phyloP scores from a whole-genome alignment of 352 stramenopile genomes.

The Pythium dissimile region DNA sequence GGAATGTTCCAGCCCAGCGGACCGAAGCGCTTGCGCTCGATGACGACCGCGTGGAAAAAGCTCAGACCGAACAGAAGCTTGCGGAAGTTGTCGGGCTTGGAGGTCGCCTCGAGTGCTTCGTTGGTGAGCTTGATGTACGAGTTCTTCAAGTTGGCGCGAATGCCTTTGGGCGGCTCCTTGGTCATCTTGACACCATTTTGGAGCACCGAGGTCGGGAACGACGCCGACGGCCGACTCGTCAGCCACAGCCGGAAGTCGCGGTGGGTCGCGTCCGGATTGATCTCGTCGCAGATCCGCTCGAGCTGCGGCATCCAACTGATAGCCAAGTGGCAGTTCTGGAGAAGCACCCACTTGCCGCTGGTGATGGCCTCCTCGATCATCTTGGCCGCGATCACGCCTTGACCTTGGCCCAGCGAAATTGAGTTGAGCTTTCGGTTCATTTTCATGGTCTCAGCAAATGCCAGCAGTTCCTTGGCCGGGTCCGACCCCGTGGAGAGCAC shows the following conservation, averaged over 20 bases:
- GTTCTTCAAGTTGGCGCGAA: conserved; percentile 86
- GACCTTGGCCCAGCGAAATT: conserved; percentile 89
- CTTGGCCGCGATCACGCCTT: conserved; percentile 81
- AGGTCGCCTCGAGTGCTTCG: conserved; percentile 57
- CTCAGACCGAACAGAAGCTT: conserved; percentile 88
- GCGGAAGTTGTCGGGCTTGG: conserved; percentile 75
- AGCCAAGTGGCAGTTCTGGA: conserved; percentile 92
- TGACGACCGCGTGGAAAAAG: conserved; percentile 76
- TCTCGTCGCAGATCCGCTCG: conserved; percentile 89
- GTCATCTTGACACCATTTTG: conserved; percentile 94
- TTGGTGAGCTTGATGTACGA: conserved; percentile 91
- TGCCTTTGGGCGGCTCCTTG: conserved; percentile 90
- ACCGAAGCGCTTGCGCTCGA: conserved; percentile 89
- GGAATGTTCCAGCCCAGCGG: conserved; percentile 92
- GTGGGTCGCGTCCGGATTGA: conserved; percentile 79
- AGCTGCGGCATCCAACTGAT: conserved; percentile 92
- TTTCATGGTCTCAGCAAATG: conserved; percentile 83
- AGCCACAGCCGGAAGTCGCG: conserved; percentile 94
- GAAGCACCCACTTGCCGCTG: conserved; percentile 89
- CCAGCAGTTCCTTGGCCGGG: conserved; percentile 84
- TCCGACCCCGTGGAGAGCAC: conserved; percentile 88
- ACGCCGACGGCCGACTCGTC: conserved; percentile 72
- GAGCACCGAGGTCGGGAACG: conserved; percentile 85
- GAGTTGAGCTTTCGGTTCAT: conserved; percentile 83
- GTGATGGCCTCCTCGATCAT: conserved; percentile 87